A percentile compares a stretch with the other conserved stretches of the same genome.
These are phyloP conservation scores for Chrysoporthe deuterocubensis DNA, from an alignment of 2,329 filamentous ascomycete genomes.

Conservation along the genomic window DNA sequence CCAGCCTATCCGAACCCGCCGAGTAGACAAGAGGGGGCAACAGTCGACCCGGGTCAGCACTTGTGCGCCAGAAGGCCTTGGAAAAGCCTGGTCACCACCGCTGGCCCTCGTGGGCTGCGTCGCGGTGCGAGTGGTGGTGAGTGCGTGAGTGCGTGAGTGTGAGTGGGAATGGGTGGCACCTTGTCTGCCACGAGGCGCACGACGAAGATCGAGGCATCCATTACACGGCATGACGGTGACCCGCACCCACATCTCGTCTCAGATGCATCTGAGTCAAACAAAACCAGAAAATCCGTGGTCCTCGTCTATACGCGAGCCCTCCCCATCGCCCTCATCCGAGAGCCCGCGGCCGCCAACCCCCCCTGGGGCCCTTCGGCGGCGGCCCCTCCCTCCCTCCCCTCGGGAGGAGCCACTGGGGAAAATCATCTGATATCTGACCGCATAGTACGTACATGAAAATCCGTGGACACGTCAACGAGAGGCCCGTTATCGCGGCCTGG, in stretches of 20 bases:
- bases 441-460: conserved; percentile 28
- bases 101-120: not conserved
- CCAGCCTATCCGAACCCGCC: not conserved
- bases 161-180: conserved; percentile 2
- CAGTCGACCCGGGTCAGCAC: not conserved
- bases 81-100: not conserved
- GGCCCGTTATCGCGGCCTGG: conserved; percentile 29
- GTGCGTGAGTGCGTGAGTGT: not conserved
- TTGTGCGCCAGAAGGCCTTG: not conserved
- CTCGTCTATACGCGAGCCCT: not conserved
- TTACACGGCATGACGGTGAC: conserved; percentile 21
- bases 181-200: conserved; percentile 26
- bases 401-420: conserved; percentile 23
- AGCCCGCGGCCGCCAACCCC: not conserved
- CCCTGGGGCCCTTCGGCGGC: not conserved
- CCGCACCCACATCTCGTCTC: conserved; percentile 18
- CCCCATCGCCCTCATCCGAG: conserved; percentile 3
- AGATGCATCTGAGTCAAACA: conserved; percentile 29
- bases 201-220: conserved; percentile 19
- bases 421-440: conserved; percentile 29
- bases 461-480: conserved; percentile 29
- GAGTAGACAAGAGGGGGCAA: not conserved
- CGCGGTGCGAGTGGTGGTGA: not conserved
- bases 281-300: conserved; percentile 2
- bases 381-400: conserved; percentile 14